Percentiles rank a stretch among this genome's conserved stretches.
Evolutionary conservation across 129 eudicot species (phyloP).

Genomic region (Centaurea solstitialis): DNA sequence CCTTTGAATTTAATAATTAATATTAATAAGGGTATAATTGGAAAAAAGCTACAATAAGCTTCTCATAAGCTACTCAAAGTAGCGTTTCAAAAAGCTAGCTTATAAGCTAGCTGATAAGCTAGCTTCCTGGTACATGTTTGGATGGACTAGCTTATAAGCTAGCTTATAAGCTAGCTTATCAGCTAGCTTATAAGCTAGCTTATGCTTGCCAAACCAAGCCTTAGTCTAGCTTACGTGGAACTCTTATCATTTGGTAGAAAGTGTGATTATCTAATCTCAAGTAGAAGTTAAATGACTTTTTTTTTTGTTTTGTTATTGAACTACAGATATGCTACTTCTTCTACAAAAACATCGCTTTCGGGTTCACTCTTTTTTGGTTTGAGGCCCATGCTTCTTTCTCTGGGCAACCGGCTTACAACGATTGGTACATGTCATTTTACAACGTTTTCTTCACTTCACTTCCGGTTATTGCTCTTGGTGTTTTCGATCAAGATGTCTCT

Average conservation of each 20-base stretch:
- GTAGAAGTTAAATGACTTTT: not conserved
- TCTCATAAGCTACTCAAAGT: too few species aligned
- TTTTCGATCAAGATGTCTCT: constrained; percentile 95
- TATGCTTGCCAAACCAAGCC: too few species aligned
- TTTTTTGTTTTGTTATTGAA: not conserved
- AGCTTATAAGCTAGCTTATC: too few species aligned
- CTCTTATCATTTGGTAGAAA: not conserved
- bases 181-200: too few species aligned
- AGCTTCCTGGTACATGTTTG: too few species aligned
- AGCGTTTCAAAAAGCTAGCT: too few species aligned
- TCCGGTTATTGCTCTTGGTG: constrained; percentile 99
- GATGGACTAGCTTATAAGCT: too few species aligned
- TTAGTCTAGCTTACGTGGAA: not conserved
- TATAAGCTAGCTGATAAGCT: too few species aligned
- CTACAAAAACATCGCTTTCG: constrained; percentile 90
- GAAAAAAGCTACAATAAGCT: too few species aligned
- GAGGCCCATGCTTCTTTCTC: constrained; percentile 97
- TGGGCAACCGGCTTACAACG: constrained; percentile 95
- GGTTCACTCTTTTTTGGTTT: constrained; percentile 96
- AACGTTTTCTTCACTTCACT: constrained; percentile 99
- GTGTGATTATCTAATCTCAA: not conserved
- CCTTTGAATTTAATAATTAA: too few species aligned
- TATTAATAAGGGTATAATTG: too few species aligned
- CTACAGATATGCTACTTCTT: constrained; percentile 96
- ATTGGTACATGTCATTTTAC: constrained; percentile 95